A percentile compares a stretch with the other conserved stretches of the same genome.
Evolutionary conservation across 2,329 filamentous ascomycete genomes (phyloP).

Genomic region (Trichoderma gracile): DNA sequence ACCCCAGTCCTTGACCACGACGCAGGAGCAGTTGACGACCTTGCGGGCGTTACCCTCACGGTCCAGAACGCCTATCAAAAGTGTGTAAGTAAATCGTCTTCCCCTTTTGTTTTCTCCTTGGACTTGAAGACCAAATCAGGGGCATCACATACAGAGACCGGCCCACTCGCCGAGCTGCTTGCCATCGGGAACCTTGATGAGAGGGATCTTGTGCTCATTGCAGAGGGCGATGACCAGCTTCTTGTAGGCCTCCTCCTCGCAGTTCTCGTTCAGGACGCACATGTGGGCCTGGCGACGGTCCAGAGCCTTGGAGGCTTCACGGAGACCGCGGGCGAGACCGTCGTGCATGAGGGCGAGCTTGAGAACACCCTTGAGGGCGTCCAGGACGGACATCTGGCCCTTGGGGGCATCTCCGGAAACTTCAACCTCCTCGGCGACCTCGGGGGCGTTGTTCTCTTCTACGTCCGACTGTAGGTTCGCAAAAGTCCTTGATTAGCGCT

Average conservation of each 20-base stretch:
- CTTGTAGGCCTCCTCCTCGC: constrained; percentile 99
- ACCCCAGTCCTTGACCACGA: constrained; percentile 99
- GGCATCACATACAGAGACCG: constrained; percentile 82
- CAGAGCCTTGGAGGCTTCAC: constrained; percentile 97
- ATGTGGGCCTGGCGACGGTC: constrained; percentile 99
- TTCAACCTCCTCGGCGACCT: constrained; percentile 87
- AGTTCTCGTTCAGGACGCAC: constrained; percentile 99
- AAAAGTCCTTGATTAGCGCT: constrained; percentile 31
- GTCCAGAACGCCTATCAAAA: constrained; percentile 80
- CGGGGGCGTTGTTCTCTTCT: constrained; percentile 96
- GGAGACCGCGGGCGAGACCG: constrained; percentile 95
- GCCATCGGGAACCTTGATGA: constrained; percentile 99
- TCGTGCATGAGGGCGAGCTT: constrained; percentile 99
- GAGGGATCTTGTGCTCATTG: constrained; percentile 99
- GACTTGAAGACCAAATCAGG: not conserved
- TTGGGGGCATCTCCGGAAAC: constrained; percentile 89
- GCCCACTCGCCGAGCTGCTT: constrained; percentile 99
- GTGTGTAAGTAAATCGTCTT: constrained; percentile 36
- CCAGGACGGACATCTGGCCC: constrained; percentile 95
- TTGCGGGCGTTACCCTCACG: constrained; percentile 99
- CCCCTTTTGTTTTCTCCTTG: not conserved
- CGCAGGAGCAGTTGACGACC: constrained; percentile 99
- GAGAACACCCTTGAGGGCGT: constrained; percentile 97
- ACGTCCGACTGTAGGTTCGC: constrained; percentile 80
- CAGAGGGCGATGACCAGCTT: constrained; percentile 98